Conservation (phyloP, 768 basidiomycete species). For the Pholiota conissans region DNA sequence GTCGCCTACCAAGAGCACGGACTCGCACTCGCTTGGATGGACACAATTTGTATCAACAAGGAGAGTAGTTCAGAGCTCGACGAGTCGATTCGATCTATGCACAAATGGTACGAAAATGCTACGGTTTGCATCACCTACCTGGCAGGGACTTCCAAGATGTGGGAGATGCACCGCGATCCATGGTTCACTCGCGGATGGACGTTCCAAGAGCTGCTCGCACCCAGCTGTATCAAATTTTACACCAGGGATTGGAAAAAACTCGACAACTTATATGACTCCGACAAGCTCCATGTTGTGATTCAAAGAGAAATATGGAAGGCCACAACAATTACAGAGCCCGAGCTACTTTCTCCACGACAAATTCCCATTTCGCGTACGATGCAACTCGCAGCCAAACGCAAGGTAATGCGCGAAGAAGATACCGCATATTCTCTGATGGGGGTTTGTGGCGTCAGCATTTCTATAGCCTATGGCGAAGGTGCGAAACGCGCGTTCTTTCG, state of each 20-base stretch:
- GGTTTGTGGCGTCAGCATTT: background rate
- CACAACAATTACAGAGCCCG: background rate
- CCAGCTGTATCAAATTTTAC: background rate
- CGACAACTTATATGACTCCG: no score
- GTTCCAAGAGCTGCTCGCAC: background rate
- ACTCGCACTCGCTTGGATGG: background rate
- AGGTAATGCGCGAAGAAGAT: background rate
- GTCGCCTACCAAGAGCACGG: background rate
- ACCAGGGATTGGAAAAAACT: background rate
- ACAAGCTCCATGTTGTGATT: background rate
- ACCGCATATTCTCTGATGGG: background rate
- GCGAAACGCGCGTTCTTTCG: background rate
- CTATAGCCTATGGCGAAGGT: background rate
- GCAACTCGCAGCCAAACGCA: background rate
- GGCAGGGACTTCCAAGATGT: background rate
- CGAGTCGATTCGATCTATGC: slow-evolving; percentile 2
- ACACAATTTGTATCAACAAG: background rate
- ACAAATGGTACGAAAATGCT: background rate
- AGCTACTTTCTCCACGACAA: background rate
- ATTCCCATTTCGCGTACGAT: background rate
- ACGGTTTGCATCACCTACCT: background rate
- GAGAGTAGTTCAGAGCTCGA: slow-evolving; percentile 3
- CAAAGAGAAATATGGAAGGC: background rate
- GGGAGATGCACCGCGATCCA: background rate
- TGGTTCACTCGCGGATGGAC: slow-evolving; percentile 4